Conservation (phyloP, 345 rosid genomes). For the Bruguiera sexangula region DNA sequence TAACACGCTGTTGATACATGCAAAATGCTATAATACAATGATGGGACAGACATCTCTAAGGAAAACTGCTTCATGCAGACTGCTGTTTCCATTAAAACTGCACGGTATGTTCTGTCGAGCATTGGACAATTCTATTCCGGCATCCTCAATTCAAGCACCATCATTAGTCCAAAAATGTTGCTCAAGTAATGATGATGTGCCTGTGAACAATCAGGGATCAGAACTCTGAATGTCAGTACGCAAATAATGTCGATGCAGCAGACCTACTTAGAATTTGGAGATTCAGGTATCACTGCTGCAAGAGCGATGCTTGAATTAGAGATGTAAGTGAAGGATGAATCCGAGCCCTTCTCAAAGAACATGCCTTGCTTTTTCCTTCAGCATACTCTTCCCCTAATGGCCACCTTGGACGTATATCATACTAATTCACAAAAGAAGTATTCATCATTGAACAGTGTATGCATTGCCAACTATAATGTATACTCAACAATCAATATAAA, state of each 20-base stretch:
- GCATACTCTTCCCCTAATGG: slow-evolving; percentile 83
- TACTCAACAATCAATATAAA: no score
- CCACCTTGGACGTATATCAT: slow-evolving; percentile 92
- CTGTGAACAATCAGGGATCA: no score
- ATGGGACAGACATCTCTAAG: no score
- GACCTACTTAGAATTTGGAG: not conserved
- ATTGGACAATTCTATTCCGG: not conserved
- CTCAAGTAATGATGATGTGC: not conserved
- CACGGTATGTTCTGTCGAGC: not conserved
- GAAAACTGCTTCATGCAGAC: not conserved
- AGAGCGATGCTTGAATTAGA: slow-evolving; percentile 57
- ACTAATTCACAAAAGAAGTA: slow-evolving; percentile 41
- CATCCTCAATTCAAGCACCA: not conserved
- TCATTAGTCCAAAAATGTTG: not conserved
- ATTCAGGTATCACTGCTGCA: slow-evolving; percentile 27
- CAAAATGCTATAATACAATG: no score
- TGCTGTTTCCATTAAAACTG: not conserved
- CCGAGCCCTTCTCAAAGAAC: slow-evolving; percentile 68
- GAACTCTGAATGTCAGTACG: no score
- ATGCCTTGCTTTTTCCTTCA: slow-evolving; percentile 77
- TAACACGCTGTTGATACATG: no score
- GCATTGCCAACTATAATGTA: no score
- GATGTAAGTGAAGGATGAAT: slow-evolving; percentile 91
- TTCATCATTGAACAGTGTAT: no score
- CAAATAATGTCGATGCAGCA: no score